Evolutionary conservation across 2,329 filamentous ascomycete genomes (phyloP).

Genomic region (Fusarium nematophilum): DNA sequence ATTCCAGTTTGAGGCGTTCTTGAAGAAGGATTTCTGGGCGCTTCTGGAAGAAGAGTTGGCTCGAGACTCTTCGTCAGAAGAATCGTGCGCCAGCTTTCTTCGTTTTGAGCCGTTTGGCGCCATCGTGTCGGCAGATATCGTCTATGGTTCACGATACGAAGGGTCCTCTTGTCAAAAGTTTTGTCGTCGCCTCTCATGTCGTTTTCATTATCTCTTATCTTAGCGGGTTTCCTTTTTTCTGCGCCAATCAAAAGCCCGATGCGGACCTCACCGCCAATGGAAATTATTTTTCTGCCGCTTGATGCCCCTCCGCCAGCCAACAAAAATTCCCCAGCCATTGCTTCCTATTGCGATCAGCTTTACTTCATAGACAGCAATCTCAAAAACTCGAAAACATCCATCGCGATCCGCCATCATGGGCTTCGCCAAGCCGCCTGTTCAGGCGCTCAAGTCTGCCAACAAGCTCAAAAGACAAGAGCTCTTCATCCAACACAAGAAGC

Average conservation of each 20-base stretch:
- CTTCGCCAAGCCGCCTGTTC: slow-evolving; percentile 48
- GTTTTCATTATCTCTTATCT: slow-evolving; percentile 33
- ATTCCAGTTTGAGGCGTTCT: slow-evolving; percentile 84
- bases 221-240: slow-evolving; percentile 5
- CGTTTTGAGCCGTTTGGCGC: slow-evolving; percentile 64
- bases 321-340: slow-evolving; percentile 25
- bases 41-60: slow-evolving; percentile 50
- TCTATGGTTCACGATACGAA: slow-evolving; percentile 15
- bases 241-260: slow-evolving; percentile 36
- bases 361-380: background rate
- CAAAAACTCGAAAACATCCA: background rate
- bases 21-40: slow-evolving; percentile 74
- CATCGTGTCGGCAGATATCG: slow-evolving; percentile 50
- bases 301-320: slow-evolving; percentile 28
- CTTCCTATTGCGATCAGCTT: slow-evolving; percentile 6
- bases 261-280: slow-evolving; percentile 53
- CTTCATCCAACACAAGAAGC: slow-evolving; percentile 83
- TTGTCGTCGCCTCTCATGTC: slow-evolving; percentile 26
- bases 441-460: slow-evolving; percentile 69
- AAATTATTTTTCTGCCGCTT: slow-evolving; percentile 41
- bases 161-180: slow-evolving; percentile 23
- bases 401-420: slow-evolving; percentile 44
- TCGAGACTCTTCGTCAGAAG: slow-evolving; percentile 57
- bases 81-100: slow-evolving; percentile 67
- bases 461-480: slow-evolving; percentile 83